Evolutionary conservation across 192 early-diverging fungal species (phyloP).

Genomic region (Phycomyces nitens): DNA sequence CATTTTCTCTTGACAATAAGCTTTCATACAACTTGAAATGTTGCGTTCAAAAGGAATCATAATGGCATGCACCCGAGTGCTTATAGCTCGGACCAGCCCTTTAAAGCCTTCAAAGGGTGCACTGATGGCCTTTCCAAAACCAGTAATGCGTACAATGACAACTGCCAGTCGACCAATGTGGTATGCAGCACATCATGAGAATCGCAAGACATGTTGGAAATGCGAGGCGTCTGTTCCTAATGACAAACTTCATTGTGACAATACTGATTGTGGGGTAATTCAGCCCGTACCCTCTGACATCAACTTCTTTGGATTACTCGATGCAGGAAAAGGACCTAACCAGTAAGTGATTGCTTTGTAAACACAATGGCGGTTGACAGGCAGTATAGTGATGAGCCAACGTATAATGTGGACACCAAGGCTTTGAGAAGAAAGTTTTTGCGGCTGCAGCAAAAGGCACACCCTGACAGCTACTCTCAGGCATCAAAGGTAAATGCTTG

Average conservation of each 20-base stretch:
- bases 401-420: slow-evolving; percentile 66
- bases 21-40: too few species aligned
- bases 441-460: slow-evolving; percentile 73
- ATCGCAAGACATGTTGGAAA: slow-evolving; percentile 57
- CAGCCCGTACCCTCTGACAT: slow-evolving; percentile 47
- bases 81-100: too few species aligned
- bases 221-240: slow-evolving; percentile 46
- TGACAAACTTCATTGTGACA: slow-evolving; percentile 53
- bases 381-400: slow-evolving; percentile 41
- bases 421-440: slow-evolving; percentile 65
- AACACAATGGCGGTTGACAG: too few species aligned
- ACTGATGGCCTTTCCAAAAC: too few species aligned
- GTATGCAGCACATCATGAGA: background rate
- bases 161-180: too few species aligned
- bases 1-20: background rate
- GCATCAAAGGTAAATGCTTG: slow-evolving; percentile 44
- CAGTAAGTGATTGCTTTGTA: slow-evolving; percentile 18
- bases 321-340: slow-evolving; percentile 25
- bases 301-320: slow-evolving; percentile 62
- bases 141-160: too few species aligned
- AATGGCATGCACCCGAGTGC: too few species aligned
- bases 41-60: too few species aligned
- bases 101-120: too few species aligned
- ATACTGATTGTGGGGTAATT: slow-evolving; percentile 54
- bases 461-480: slow-evolving; percentile 79